These are phyloP conservation scores for Lichtheimia hyalospora DNA, from an alignment of 371 early-diverging fungal genomes.

Conservation along the genomic window DNA sequence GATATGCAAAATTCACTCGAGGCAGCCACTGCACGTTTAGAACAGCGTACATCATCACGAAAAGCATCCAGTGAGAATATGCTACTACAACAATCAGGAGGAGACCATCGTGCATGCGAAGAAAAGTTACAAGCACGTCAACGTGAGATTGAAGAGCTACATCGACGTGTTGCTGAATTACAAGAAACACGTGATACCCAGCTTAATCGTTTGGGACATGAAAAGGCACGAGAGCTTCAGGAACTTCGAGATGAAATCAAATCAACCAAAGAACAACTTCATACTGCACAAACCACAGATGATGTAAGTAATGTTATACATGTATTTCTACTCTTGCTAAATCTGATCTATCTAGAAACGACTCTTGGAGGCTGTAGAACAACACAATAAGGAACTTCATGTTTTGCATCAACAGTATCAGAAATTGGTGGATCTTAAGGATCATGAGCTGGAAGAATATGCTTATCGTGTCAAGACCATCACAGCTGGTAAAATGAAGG, in stretches of 20 bases:
- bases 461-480: conserved; percentile 42
- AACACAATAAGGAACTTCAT: conserved; percentile 34
- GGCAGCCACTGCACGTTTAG: conserved; percentile 36
- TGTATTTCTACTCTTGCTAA: no score
- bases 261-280: neutral
- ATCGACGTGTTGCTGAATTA: conserved; percentile 19
- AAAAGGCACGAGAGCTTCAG: conserved; percentile 32
- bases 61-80: neutral
- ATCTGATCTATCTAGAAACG: conserved; percentile 16
- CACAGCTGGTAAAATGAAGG: conserved; percentile 33
- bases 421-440: conserved; percentile 28
- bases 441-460: conserved; percentile 39
- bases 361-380: conserved; percentile 26
- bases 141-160: conserved; percentile 30
- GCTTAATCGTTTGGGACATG: conserved; percentile 29
- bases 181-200: conserved; percentile 32
- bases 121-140: conserved; percentile 24
- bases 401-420: conserved; percentile 42
- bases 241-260: conserved; percentile 13
- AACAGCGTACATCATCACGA: conserved; percentile 26
- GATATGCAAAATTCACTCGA: conserved; percentile 38
- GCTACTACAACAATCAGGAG: neutral
- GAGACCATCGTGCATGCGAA: conserved; percentile 22
- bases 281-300: neutral
- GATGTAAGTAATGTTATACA: neutral